A percentile compares a stretch with the other conserved stretches of the same genome.
Conservation (phyloP, 169 alveolate genomes). For the Eimeria mitis region DNA sequence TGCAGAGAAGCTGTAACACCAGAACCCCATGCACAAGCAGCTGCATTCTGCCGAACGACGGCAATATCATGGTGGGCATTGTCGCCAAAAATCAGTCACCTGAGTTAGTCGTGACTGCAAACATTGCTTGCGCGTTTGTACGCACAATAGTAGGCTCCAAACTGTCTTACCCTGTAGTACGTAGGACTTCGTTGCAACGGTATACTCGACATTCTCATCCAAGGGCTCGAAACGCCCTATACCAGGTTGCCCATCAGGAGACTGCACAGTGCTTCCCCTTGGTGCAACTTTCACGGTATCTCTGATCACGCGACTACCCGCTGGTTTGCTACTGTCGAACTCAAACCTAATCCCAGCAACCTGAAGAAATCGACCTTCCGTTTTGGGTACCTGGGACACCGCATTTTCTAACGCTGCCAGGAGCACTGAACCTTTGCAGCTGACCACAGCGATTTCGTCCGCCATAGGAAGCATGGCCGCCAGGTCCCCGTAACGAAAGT, state of each 20-base stretch:
- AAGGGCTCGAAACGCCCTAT: conserved; percentile 79
- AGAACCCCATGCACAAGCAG: background rate
- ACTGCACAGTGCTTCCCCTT: conserved; percentile 13
- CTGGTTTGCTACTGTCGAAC: conserved; percentile 83
- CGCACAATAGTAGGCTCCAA: background rate
- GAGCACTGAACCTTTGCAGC: conserved; percentile 86
- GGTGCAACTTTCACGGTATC: conserved; percentile 83
- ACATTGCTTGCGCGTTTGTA: background rate
- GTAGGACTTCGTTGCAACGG: conserved; percentile 80
- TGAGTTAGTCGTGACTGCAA: background rate
- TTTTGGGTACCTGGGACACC: conserved; percentile 91
- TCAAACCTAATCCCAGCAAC: conserved; percentile 88
- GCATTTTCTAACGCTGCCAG: conserved; percentile 87
- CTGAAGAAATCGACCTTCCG: conserved; percentile 93
- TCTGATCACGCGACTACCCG: conserved; percentile 86
- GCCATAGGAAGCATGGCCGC: conserved; percentile 90
- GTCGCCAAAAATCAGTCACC: no score
- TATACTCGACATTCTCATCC: conserved; percentile 80
- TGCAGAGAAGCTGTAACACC: background rate
- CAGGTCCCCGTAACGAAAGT: conserved; percentile 86
- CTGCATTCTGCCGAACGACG: background rate
- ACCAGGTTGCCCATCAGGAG: conserved; percentile 32
- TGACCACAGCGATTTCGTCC: conserved; percentile 88
- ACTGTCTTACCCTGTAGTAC: conserved; percentile 64
- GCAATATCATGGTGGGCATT: background rate